A percentile compares a stretch with the other conserved stretches of the same genome.
Evolutionary conservation across 192 early-diverging fungal species (phyloP).

Genomic region (Backusella macrospora): DNA sequence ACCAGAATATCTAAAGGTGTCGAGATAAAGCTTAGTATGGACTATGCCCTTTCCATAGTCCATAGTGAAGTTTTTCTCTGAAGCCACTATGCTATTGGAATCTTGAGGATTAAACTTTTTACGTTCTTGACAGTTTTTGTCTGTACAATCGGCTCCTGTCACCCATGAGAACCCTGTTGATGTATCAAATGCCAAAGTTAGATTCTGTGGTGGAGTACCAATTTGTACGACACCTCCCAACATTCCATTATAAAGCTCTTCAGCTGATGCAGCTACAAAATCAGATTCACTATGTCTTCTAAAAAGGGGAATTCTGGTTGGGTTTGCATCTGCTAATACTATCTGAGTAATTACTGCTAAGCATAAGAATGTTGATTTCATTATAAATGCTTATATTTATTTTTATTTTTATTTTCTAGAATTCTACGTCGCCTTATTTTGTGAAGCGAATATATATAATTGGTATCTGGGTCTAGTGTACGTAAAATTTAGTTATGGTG

Average conservation of each 20-base stretch:
- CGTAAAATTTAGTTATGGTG: neutral
- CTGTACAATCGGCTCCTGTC: constrained; percentile 19
- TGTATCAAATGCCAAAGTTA: constrained; percentile 9
- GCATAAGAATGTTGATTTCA: constrained; percentile 9
- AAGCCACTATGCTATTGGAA: constrained; percentile 21
- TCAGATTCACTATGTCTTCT: constrained; percentile 15
- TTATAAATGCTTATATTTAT: neutral
- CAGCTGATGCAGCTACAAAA: neutral
- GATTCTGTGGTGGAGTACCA: neutral
- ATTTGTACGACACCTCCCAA: neutral
- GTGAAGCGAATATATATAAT: constrained; percentile 4
- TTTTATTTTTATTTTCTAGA: neutral
- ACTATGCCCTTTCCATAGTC: constrained; percentile 33
- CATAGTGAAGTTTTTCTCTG: constrained; percentile 32
- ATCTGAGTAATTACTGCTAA: constrained; percentile 14
- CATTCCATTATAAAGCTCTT: constrained; percentile 3
- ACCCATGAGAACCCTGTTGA: constrained; percentile 36
- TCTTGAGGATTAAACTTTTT: constrained; percentile 34
- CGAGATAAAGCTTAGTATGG: constrained; percentile 34
- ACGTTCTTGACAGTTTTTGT: constrained; percentile 36
- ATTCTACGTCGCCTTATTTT: neutral
- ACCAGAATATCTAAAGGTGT: constrained; percentile 30
- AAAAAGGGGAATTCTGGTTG: constrained; percentile 32
- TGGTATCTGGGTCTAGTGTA: neutral
- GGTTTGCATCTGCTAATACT: constrained; percentile 14